Evolutionary conservation across 2,329 filamentous ascomycete genomes (phyloP).

Genomic region (Ceratocystis lukuohia): DNA sequence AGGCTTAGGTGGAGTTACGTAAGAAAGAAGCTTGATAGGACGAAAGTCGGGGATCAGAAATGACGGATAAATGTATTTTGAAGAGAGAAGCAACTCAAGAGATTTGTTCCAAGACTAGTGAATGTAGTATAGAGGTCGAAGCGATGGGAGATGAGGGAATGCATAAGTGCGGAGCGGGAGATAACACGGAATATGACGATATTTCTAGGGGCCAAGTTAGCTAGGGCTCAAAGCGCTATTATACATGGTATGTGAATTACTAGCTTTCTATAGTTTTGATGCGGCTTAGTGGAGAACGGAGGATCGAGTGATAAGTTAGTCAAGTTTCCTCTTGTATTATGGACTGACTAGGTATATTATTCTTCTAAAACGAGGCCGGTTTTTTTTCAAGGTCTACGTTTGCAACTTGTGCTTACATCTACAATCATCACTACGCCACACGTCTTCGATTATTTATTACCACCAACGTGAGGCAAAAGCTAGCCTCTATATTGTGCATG

Average conservation of each 20-base stretch:
- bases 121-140: not conserved
- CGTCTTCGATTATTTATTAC: too few relatives aligned
- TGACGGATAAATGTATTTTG: not conserved
- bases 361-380: too few relatives aligned
- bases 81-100: not conserved
- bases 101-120: not conserved
- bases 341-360: too few relatives aligned
- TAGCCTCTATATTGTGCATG: too few relatives aligned
- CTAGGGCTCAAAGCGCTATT: not conserved
- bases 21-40: constrained; percentile 1
- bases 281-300: not conserved
- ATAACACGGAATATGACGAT: not conserved
- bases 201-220: not conserved
- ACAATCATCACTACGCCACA: too few relatives aligned
- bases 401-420: too few relatives aligned
- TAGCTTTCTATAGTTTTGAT: not conserved
- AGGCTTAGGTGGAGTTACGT: not conserved
- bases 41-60: not conserved
- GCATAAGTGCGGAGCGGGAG: not conserved
- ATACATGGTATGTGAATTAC: not conserved
- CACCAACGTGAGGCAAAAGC: too few relatives aligned
- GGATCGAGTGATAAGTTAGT: not conserved
- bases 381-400: too few relatives aligned
- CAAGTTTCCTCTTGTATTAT: not conserved
- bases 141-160: not conserved